Evolutionary conservation across 192 early-diverging fungal genomes (phyloP).

Genomic region (Coemansia sp.): DNA sequence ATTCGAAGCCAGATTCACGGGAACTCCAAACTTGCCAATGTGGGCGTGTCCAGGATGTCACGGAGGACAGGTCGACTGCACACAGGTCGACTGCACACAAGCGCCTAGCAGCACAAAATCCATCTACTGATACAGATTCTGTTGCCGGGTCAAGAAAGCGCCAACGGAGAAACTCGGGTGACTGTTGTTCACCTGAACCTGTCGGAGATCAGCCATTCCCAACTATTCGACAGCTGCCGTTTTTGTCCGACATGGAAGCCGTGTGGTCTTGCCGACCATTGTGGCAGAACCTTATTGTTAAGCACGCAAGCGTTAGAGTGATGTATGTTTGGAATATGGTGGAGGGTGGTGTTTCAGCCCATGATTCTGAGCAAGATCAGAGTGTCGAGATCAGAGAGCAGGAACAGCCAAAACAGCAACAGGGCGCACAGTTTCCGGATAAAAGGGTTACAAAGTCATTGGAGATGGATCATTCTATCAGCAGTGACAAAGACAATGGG

Average conservation of each 20-base stretch:
- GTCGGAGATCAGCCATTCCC: background rate
- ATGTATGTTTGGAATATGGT: slow-evolving; percentile 18
- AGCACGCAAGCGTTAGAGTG: slow-evolving; percentile 11
- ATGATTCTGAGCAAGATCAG: background rate
- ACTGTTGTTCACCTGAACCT: background rate
- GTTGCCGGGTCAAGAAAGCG: background rate
- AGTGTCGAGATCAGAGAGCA: background rate
- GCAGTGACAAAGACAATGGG: background rate
- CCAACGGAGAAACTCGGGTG: background rate
- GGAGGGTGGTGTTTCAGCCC: background rate
- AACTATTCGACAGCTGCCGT: slow-evolving; percentile 13
- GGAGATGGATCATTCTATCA: background rate
- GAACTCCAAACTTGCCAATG: background rate
- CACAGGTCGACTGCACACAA: background rate
- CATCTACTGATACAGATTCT: background rate
- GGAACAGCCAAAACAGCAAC: background rate
- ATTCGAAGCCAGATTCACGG: background rate
- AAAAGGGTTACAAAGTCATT: background rate
- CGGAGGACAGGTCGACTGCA: background rate
- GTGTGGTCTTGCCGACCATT: slow-evolving; percentile 19
- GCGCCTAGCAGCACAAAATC: background rate
- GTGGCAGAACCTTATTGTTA: slow-evolving; percentile 29
- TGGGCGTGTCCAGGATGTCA: background rate
- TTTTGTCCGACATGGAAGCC: slow-evolving; percentile 19
- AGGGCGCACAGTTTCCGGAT: too few species aligned